Conservation (phyloP, 768 basidiomycete genomes). For the Sutorius australiensis region DNA sequence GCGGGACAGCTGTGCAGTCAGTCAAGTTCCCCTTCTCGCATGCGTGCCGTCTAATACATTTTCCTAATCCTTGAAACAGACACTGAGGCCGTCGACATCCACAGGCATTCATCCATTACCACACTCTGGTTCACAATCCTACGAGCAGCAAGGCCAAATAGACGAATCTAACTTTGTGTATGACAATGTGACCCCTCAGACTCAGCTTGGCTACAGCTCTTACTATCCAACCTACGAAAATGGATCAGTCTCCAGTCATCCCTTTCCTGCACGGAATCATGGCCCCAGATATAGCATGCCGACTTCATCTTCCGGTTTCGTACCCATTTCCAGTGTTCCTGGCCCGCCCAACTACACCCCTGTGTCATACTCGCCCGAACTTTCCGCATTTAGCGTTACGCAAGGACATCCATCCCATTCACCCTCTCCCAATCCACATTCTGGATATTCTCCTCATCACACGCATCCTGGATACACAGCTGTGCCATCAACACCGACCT, state of each 20-base stretch:
- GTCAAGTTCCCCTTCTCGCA: slow-evolving; percentile 21
- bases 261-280: slow-evolving; percentile 36
- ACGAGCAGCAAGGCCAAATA: slow-evolving; percentile 36
- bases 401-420: slow-evolving; percentile 41
- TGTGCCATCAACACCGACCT: slow-evolving; percentile 5
- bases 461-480: slow-evolving; percentile 11
- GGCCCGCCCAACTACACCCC: slow-evolving; percentile 36
- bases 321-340: slow-evolving; percentile 44
- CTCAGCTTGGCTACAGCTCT: slow-evolving; percentile 31
- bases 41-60: slow-evolving; percentile 13
- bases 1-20: slow-evolving; percentile 59
- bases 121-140: slow-evolving; percentile 33
- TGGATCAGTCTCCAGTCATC: slow-evolving; percentile 25
- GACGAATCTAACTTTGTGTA: slow-evolving; percentile 35
- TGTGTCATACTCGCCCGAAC: slow-evolving; percentile 34
- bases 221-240: slow-evolving; percentile 50
- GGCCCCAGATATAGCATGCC: slow-evolving; percentile 69
- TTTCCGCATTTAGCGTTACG: slow-evolving; percentile 30
- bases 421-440: slow-evolving; percentile 19
- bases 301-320: slow-evolving; percentile 63
- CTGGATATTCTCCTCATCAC: slow-evolving; percentile 21
- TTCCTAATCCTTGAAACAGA: slow-evolving; percentile 33
- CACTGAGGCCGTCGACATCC: slow-evolving; percentile 36
- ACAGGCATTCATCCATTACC: slow-evolving; percentile 33
- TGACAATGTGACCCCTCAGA: slow-evolving; percentile 37